These are phyloP conservation scores for Penicillium sp. DNA, from an alignment of 2,329 filamentous ascomycete species.

Conservation along the genomic window DNA sequence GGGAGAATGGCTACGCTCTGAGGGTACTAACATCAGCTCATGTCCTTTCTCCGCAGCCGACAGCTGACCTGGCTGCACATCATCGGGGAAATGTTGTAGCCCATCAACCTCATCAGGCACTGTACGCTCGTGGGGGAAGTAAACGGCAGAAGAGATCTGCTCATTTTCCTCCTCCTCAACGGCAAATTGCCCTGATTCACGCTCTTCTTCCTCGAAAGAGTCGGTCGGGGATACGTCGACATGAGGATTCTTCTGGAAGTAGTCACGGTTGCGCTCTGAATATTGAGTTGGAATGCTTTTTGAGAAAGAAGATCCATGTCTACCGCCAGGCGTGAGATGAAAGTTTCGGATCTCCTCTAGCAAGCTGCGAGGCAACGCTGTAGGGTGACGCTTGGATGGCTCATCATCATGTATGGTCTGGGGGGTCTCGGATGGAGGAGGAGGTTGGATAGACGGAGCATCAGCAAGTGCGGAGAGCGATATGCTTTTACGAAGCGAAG, in stretches of 20 bases:
- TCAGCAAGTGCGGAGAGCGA: conserved; percentile 29
- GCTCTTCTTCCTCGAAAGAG: conserved; percentile 23
- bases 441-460: conserved; percentile 21
- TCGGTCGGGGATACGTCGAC: conserved; percentile 22
- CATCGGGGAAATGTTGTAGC: conserved; percentile 21
- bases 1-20: conserved; percentile 25
- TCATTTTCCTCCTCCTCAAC: conserved; percentile 61
- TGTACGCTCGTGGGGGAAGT: conserved; percentile 59
- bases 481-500: conserved; percentile 26
- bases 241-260: conserved; percentile 24
- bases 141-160: conserved; percentile 63
- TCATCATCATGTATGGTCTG: conserved; percentile 21
- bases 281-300: conserved; percentile 40
- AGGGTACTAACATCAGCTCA: conserved; percentile 27
- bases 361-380: conserved; percentile 48
- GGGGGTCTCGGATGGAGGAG: conserved; percentile 4
- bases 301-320: conserved; percentile 46
- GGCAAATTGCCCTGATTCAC: conserved; percentile 36
- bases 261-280: conserved; percentile 32
- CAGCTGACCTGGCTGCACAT: conserved; percentile 25
- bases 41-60: conserved; percentile 26
- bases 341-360: conserved; percentile 58
- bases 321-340: conserved; percentile 49
- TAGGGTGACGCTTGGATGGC: conserved; percentile 26
- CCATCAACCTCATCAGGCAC: conserved; percentile 30